Base-by-base conservation (phyloP, 805 yeast genomes). In the fission yeast (Schizosaccharomyces pombe) region DNA sequence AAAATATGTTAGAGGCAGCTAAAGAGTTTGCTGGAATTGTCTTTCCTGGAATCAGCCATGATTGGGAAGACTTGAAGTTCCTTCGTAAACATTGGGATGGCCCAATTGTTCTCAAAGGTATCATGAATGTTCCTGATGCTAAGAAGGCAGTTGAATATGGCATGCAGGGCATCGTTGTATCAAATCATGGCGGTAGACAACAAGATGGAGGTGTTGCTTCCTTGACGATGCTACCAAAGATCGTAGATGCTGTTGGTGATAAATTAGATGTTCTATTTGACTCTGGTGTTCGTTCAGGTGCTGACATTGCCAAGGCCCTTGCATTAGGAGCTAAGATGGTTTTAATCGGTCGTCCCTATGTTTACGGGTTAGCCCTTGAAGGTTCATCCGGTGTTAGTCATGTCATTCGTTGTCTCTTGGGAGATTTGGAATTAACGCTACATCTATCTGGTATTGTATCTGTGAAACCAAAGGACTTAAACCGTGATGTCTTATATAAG, bases 181-280 rank as follows among this genome's bases (percentile, higher is more conserved):
- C 87, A 1, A 82, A 82, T 60, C 91, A 82, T 65, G 91, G 91
- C 58, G 89, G 91, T 52, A 68, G 91, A 60, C 62, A 63, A 52
- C 67, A 78, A 47, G 85, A 80, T 58, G 76, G 72, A 43, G 72
- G 79, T 0, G 67, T 71, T 54, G 74, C 83, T 0, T 75, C 82
- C 1, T 68, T 80, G n/a, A 83, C 79, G 61, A 74, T 77, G 5
- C 67, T 80, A 55, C 73, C 74, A 1, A 77, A 76, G 56, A 70
- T 76, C 22, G 64, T 59, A 2, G 55, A 19, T 19, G 58, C 58
- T 29, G 58, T 55, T 33, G 57, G 55, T 4, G 65, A 68, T 2
- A 70, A 72, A 52, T 64, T 77, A 52, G 76, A 75, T 54, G 67
- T 79, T 5, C 75, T 68, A 57, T 63, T 79, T 34, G 83, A 79